phyloP scores from a whole-genome alignment of 129 eudicot species.

The Sambucus nigra region DNA sequence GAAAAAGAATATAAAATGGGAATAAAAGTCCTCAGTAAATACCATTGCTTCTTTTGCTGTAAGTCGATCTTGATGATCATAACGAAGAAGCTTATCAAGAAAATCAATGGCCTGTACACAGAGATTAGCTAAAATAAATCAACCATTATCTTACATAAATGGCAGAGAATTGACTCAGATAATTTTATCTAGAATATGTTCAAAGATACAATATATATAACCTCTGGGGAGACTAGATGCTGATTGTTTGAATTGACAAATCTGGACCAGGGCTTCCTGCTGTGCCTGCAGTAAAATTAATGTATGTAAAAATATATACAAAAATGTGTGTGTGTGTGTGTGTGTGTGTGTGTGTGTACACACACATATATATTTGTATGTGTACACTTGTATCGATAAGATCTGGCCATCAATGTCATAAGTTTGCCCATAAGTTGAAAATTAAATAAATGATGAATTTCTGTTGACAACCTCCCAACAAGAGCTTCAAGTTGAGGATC shows the following conservation, averaged over 20 bases:
- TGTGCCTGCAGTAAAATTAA: no score
- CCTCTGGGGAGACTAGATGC: constrained; percentile 94
- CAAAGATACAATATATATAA: constrained; percentile 8
- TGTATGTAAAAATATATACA: no score
- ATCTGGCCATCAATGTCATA: no score
- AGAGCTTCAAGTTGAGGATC: constrained; percentile 98
- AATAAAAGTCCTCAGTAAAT: no score
- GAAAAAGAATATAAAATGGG: no score
- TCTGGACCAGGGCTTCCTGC: constrained; percentile 97
- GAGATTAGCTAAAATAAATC: background rate
- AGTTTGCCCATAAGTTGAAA: no score
- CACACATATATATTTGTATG: no score
- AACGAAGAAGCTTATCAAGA: constrained; percentile 94
- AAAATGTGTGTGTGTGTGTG: no score
- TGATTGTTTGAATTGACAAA: constrained; percentile 88
- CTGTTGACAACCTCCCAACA: constrained; percentile 99
- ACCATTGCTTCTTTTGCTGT: constrained; percentile 99
- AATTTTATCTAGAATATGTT: constrained; percentile 4
- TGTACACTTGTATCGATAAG: no score
- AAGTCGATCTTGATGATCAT: constrained; percentile 92
- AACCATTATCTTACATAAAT: background rate
- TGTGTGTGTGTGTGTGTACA: no score
- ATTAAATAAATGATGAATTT: background rate
- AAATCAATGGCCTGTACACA: constrained; percentile 77
- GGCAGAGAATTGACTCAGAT: background rate